Base-by-base conservation (phyloP, 352 stramenopile genomes). In the Globisporangium nodosum region DNA sequence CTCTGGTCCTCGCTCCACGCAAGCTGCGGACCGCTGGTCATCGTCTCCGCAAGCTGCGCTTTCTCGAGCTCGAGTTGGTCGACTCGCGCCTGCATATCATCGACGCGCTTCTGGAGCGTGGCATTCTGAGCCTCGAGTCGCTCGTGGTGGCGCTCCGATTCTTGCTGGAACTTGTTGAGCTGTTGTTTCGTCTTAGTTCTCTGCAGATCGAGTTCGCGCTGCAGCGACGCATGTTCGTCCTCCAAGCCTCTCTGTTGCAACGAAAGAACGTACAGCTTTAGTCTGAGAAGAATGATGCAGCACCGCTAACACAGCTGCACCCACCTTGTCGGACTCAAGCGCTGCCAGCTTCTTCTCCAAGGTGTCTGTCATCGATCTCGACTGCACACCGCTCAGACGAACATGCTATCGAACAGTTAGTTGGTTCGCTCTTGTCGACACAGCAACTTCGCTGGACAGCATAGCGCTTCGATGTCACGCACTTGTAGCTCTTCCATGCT, bases 401-500 rank as follows among this genome's bases (percentile, higher is more conserved):
- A 58, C 45, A 18, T 54, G 55, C 60, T 64, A 16, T 51, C 5
- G 35, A 20, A 11, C 4, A 46, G 18, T 21, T 21, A 3, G 18
- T 46, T 46, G 3, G 58, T 52, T 52, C 12, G 15, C 3, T 18
- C 12, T 9, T 4, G 33, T 15, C 18, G 65, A 59, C 63, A 63
- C 45, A 13, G 40, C 40, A 18, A 1, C 33, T 37, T 11, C 33
- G 9, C 33, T 37, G 33, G 33, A 37, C 5, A 11, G 9, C 33
- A 37, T 11, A 37, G 9, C 18, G 12, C 24, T 21, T 27, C 40
- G 40, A 15, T 20, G 8, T 24, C 30, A 37, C 53, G 31, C 59
- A 84, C 73, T 69, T 88, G 69, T 5, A 73, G 61, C 53, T 86
- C 67, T 3, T 64, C 77, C 11, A 58, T 57, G 21, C 61, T 70